phyloP scores from a whole-genome alignment of 2,329 filamentous ascomycete species.

The Mollisiaceae sp. region DNA sequence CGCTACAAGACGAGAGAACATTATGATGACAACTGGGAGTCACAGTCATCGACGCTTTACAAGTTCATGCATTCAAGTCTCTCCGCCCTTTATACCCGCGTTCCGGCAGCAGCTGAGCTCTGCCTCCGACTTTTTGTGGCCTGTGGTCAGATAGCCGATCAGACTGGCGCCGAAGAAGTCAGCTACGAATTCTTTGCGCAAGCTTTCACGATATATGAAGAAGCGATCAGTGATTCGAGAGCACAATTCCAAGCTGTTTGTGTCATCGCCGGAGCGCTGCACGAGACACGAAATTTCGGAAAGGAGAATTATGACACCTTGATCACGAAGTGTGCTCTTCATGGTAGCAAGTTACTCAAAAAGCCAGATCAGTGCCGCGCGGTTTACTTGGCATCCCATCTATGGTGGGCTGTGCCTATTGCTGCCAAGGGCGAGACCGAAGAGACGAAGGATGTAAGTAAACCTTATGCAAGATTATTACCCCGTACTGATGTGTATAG shows the following conservation, averaged over 20 bases:
- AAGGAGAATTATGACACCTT: conserved; percentile 99
- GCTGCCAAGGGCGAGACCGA: conserved; percentile 80
- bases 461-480: conserved; percentile 13
- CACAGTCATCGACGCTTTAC: conserved; percentile 80
- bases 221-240: conserved; percentile 92
- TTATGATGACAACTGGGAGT: conserved; percentile 75
- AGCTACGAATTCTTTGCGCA: conserved; percentile 98
- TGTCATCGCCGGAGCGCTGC: conserved; percentile 86
- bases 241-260: conserved; percentile 98
- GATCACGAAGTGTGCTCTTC: conserved; percentile 96
- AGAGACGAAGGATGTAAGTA: conserved; percentile 71
- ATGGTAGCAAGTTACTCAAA: conserved; percentile 94
- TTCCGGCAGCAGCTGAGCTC: conserved; percentile 83
- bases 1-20: conserved; percentile 91
- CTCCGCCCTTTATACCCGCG: conserved; percentile 84
- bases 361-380: conserved; percentile 98
- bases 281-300: conserved; percentile 87
- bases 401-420: conserved; percentile 97
- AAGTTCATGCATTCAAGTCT: conserved; percentile 94
- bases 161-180: conserved; percentile 91
- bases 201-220: conserved; percentile 97
- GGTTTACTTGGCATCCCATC: conserved; percentile 92
- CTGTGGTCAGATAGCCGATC: conserved; percentile 90
- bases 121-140: conserved; percentile 88
- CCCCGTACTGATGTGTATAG: conserved; percentile 51